Conservation (phyloP, 345 rosid species). For the Citrus unshiu region DNA sequence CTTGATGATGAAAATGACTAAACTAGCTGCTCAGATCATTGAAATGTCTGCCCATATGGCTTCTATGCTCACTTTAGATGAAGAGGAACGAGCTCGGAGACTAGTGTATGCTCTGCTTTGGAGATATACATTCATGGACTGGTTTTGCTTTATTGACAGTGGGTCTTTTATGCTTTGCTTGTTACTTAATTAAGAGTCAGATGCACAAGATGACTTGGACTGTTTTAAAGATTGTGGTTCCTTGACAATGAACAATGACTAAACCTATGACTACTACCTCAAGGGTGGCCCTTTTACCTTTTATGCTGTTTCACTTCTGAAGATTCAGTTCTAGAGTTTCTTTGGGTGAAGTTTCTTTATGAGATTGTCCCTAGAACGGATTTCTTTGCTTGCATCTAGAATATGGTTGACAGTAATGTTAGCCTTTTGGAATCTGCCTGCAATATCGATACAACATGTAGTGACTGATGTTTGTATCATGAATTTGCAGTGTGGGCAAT, state of each 20-base stretch:
- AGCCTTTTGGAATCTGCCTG: not conserved
- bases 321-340: not conserved
- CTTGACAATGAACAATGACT: not conserved
- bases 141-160: not conserved
- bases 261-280: not conserved
- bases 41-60: not conserved
- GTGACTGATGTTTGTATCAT: not conserved
- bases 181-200: not conserved
- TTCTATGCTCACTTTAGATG: not conserved
- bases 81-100: not conserved
- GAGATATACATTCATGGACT: not conserved
- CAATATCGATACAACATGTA: not conserved
- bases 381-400: not conserved
- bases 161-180: not conserved
- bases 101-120: not conserved
- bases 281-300: not conserved
- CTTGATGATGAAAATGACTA: too few species aligned
- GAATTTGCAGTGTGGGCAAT: not conserved
- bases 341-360: not conserved
- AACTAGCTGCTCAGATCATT: not conserved
- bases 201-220: not conserved
- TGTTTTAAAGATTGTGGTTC: not conserved
- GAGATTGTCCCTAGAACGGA: not conserved
- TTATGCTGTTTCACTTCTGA: not conserved
- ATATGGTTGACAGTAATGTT: not conserved